Evolutionary conservation across 2,329 filamentous ascomycete species (phyloP), one percentile per base, ranked within the genome.

Genomic region (Cladosporium velox): DNA sequence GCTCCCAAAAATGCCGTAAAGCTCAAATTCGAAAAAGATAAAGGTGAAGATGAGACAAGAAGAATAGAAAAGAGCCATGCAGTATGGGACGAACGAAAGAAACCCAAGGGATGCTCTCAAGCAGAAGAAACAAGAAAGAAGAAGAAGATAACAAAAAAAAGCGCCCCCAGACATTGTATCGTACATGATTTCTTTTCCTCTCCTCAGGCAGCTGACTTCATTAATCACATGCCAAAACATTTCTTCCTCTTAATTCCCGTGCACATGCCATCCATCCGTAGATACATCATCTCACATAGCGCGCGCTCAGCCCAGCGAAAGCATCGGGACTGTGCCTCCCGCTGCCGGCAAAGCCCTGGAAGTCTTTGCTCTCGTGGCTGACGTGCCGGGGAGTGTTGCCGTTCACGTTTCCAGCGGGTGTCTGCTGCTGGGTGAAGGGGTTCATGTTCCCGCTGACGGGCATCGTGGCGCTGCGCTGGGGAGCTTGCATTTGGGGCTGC

Each of bases 271-370:
- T 47, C 4, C 38, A 18, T 30, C 14, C 24, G 2, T 14, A 57
- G 26, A 52, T 52, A 28, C 34, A 41, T 26, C 71, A 77, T 69
- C 73, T 69, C 67, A 70, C 72, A 70, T 73, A 82, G 66, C 79
- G 77, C 55, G 90, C 87, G 72, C 90, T 92, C 69, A 93, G 80
- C 60, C 89, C 91, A 2, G 90, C 87, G 82, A 93, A 93, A 15
- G 91, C 91, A 77, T 93, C 91, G 3, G 91, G 91, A 72, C 90
- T 92, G 74, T 93, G 90, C 51, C 91, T 82, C 11, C 91, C 91
- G 71, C 72, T 85, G 65, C 87, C 86, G 76, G 87, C 82, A 49
- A 90, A 85, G 70, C 88, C 83, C 65, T 83, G 86, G 67, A 84
- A 84, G 67, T 83, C 81, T 76, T 91, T 86, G 76, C 90, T 93